Percentiles rank a stretch among this genome's conserved stretches.
Conservation (phyloP, 1,139 yeast genomes). For the Entelexis paramagnoliae region DNA sequence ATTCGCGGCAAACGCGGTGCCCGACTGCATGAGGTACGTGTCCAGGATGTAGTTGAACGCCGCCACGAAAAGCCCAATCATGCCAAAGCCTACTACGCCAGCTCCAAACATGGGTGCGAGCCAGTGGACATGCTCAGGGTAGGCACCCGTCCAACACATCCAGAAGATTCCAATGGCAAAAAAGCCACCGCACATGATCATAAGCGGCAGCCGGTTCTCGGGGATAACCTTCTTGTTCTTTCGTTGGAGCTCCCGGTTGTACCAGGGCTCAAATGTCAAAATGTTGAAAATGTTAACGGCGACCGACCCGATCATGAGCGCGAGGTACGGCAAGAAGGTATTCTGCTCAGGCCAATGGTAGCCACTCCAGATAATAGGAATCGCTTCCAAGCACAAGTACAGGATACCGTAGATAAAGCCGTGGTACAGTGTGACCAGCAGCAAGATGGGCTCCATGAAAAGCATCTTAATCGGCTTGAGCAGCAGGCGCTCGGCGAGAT, state of each 20-base stretch:
- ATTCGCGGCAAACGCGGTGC: constrained; percentile 83
- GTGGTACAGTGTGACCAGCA: constrained; percentile 55
- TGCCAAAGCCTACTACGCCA: constrained; percentile 59
- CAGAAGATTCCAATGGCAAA: constrained; percentile 73
- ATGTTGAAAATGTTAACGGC: constrained; percentile 22
- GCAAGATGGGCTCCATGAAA: constrained; percentile 49
- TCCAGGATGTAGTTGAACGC: constrained; percentile 74
- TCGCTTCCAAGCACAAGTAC: constrained; percentile 65
- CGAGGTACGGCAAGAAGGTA: constrained; percentile 41
- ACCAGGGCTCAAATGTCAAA: constrained; percentile 28
- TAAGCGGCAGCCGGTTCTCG: constrained; percentile 66
- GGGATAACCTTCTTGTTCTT: constrained; percentile 39
- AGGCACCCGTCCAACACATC: constrained; percentile 55
- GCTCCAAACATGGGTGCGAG: constrained; percentile 72
- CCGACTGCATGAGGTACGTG: constrained; percentile 66
- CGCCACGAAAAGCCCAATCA: constrained; percentile 64
- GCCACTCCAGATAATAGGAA: constrained; percentile 55
- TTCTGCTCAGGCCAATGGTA: constrained; percentile 31
- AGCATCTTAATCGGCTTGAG: constrained; percentile 48
- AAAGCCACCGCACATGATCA: constrained; percentile 55
- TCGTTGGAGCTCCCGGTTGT: constrained; percentile 27
- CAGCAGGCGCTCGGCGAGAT: constrained; percentile 48
- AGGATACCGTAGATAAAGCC: constrained; percentile 78
- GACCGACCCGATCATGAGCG: constrained; percentile 40
- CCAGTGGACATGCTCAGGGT: constrained; percentile 48